Evolutionary conservation across 176 grass and related monocot species (phyloP).

Genomic region (Rhynchospora breviuscula): DNA sequence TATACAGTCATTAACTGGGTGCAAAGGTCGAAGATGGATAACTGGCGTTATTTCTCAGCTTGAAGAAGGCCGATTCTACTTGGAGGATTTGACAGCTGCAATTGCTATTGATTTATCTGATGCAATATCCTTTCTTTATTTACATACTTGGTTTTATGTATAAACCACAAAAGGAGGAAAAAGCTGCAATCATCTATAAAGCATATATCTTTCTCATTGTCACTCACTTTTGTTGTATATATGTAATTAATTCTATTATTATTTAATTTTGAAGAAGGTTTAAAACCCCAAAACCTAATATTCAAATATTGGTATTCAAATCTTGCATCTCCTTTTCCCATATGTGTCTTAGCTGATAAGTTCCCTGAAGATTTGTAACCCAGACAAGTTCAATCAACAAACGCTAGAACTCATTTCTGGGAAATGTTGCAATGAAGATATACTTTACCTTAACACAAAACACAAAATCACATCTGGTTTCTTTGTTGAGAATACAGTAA

Average conservation of each 20-base stretch:
- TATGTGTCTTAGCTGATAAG: neutral
- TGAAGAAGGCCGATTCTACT: slow-evolving; percentile 79
- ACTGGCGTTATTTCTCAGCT: slow-evolving; percentile 91
- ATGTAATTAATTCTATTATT: neutral
- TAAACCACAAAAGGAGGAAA: neutral
- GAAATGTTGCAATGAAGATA: neutral
- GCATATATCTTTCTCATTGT: neutral
- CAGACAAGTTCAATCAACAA: neutral
- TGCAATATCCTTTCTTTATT: slow-evolving; percentile 68
- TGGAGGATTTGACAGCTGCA: slow-evolving; percentile 92
- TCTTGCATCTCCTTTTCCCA: neutral
- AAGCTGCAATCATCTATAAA: neutral
- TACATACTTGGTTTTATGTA: neutral
- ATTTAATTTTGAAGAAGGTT: neutral
- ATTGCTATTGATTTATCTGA: slow-evolving; percentile 71
- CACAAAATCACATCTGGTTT: slow-evolving; percentile 96
- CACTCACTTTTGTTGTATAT: neutral
- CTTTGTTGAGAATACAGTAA: slow-evolving; percentile 84
- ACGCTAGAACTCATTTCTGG: neutral
- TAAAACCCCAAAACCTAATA: neutral
- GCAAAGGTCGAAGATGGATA: slow-evolving; percentile 90
- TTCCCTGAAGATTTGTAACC: neutral
- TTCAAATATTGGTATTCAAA: neutral
- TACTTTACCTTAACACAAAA: slow-evolving; percentile 51
- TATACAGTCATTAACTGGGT: slow-evolving; percentile 83